Base-by-base conservation (phyloP, 164 flowering plant species). In the Liquidambar formosana region DNA sequence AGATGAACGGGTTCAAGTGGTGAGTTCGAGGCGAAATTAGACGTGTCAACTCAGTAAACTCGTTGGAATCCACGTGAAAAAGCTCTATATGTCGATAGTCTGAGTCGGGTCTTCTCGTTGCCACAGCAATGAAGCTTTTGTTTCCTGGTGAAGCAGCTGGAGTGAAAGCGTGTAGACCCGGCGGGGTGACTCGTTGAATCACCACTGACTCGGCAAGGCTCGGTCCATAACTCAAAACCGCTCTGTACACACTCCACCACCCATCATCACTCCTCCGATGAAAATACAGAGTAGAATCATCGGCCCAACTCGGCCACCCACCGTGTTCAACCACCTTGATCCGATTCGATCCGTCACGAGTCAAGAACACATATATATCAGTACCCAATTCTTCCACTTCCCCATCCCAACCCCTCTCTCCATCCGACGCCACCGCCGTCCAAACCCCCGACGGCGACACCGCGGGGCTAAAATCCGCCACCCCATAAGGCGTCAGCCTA, bases 281-380 rank as follows among this genome's bases (percentile, higher is more conserved):
- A 71, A 91, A 94, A 64, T 81, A 94, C 23, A 94, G 62, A 26
- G 90, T 89, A 0, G 73, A 82, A 0, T 94, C 98, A 58, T 89
- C 92, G 3, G 75, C 79, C 97, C 97, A 94, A 67, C 82, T 67
- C 71, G 98, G 98, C 98, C 98, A 94, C 15, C 98, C 97, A 41
- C 98, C 98, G 72, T 86, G 90, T 18, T 83, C 83, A 0, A 86
- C 90, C 16, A 89, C 76, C 78, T 82, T 85, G 58, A 82, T 82
- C 73, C 98, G 81, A 19, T 67, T 70, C 41, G 88, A 74, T 62
- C 94, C 95, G 63, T 90, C 94, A 33, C 58, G 75, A 47, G 96
- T 90, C 78, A 64, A 54, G 79, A 90, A 91, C 4, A 91, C 70
- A 63, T 85, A 88, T 23, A 94, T 84, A 64, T 88, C 91, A 0